Base-by-base conservation (phyloP, 331 rosid species). In the Dryas integrifolia region DNA sequence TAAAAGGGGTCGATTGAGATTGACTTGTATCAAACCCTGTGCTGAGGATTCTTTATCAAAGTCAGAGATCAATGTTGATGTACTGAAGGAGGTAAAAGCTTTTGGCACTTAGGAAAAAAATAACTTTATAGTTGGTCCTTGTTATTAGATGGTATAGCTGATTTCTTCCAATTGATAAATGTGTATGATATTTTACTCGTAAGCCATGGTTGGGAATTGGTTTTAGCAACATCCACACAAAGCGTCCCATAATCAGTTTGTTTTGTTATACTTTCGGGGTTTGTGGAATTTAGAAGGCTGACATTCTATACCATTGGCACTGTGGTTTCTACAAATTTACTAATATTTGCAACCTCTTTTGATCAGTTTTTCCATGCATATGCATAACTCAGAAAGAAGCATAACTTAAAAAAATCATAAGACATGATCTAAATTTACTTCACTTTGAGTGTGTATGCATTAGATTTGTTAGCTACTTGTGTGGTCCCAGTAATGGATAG, bases 31-130 rank as follows among this genome's bases (percentile, higher is more conserved):
- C 69, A 89, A 80, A 81, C 85, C 96, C 11, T 88, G 96, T 77
- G 96, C 98, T 24, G 98, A 94, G 79, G 97, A 91, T 86, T 88
- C 91, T 72, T 76, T 94, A 74, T 83, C 86, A 1, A 89, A 84
- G 88, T 67, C 95, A 3, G 96, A 94, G 77, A 82, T 91, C 76
- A 91, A 89, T 63, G 75, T 91, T 70, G 96, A 89, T 76, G 98
- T 91, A 74, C 81, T 94, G 72, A 91, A 89, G 82, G 98, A 94
- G 98, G 98, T 91, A 89, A 69, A 67, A 35, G 58, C 35, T 76
- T 80, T 84, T 40, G 55, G 75, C 64, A 68, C 13, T 30, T 2
- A 44, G 48, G 30, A 48, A 67, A 69, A 73, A 59, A 65, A 15
- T 65, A 8, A 69, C 74, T 56, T 3, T 49, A 62, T 48, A 13